Percentiles rank a stretch among this genome's conserved stretches.
These are phyloP conservation scores for Zoysia matrella DNA, from an alignment of 202 grass and related monocot genomes.

Conservation along the genomic window DNA sequence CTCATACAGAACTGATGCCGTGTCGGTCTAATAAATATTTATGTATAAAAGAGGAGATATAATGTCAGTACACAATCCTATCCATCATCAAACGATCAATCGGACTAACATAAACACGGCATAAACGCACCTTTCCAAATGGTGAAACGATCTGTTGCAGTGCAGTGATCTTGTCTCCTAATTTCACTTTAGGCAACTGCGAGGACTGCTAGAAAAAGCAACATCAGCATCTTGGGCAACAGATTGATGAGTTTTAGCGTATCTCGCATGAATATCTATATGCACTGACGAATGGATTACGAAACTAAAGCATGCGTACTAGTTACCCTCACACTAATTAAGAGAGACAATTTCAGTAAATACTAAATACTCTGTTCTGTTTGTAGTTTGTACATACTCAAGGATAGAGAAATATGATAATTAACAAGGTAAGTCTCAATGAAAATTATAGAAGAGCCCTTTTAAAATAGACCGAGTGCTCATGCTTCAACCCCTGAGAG, in stretches of 20 bases:
- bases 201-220: slow-evolving; percentile 47
- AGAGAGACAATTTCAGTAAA: too few relatives aligned
- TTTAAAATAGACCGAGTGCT: too few relatives aligned
- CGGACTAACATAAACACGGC: neutral
- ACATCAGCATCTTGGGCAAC: neutral
- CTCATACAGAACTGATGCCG: slow-evolving; percentile 87
- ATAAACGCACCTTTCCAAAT: slow-evolving; percentile 76
- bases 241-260: neutral
- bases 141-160: slow-evolving; percentile 97
- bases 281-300: too few relatives aligned
- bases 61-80: neutral
- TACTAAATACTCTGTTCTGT: too few relatives aligned
- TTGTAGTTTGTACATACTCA: too few relatives aligned
- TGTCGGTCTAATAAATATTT: slow-evolving; percentile 70
- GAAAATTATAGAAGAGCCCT: too few relatives aligned
- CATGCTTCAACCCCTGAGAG: too few relatives aligned
- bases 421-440: too few relatives aligned
- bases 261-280: too few relatives aligned
- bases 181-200: slow-evolving; percentile 73
- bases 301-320: too few relatives aligned
- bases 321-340: too few relatives aligned
- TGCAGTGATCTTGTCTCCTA: slow-evolving; percentile 88
- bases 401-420: too few relatives aligned
- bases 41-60: neutral
- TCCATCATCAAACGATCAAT: neutral